phyloP scores from a whole-genome alignment of 352 stramenopile species.

The Phytophthora niederhauseri region DNA sequence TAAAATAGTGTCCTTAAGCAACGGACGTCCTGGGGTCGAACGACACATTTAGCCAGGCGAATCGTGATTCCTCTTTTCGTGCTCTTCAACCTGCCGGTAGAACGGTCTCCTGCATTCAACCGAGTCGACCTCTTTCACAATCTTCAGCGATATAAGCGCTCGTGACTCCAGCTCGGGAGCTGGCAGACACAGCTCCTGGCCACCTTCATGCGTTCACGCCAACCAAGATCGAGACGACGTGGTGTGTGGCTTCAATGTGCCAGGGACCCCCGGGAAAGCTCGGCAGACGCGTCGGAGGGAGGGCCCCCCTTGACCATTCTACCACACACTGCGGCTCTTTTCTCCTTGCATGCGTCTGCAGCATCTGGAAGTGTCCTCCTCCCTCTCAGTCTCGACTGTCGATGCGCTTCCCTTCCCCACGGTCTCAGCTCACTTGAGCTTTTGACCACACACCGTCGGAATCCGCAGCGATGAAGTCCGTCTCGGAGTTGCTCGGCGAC shows the following conservation, averaged over 20 bases:
- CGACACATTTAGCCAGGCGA: no score
- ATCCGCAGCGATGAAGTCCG: slow-evolving; percentile 24
- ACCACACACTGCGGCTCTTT: neutral
- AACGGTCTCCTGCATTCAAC: no score
- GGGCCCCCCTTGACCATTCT: neutral
- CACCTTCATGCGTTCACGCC: neutral
- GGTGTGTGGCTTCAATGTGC: neutral
- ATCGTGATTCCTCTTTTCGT: no score
- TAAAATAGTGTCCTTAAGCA: no score
- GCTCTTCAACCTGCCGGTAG: no score
- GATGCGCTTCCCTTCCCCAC: neutral
- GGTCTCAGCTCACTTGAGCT: slow-evolving; percentile 17
- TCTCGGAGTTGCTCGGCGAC: slow-evolving; percentile 25
- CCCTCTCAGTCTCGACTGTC: neutral
- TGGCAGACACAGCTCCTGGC: neutral
- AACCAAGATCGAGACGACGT: neutral
- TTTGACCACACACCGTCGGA: slow-evolving; percentile 9
- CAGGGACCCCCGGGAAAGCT: neutral
- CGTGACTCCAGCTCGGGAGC: no score
- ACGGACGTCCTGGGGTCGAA: no score
- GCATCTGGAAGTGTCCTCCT: neutral
- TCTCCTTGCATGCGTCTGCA: neutral
- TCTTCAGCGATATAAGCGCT: no score
- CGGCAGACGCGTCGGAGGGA: neutral
- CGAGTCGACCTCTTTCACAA: no score